Conservation (phyloP, 163 green algal genomes). For the Scenedesmus sp. region DNA sequence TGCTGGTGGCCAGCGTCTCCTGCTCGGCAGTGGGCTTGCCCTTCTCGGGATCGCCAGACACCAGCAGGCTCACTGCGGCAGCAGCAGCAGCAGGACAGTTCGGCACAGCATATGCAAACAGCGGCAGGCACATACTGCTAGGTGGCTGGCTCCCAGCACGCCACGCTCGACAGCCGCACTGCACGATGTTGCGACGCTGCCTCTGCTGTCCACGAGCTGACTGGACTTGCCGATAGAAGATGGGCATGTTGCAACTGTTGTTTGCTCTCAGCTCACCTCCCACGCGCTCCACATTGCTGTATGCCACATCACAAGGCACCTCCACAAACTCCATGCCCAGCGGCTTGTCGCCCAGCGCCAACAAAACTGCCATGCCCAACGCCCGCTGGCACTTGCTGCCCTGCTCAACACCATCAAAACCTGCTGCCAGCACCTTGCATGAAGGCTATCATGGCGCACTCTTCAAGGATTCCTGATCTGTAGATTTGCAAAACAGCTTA, state of each 20-base stretch:
- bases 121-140: not conserved
- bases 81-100: not conserved
- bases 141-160: not conserved
- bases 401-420: no score
- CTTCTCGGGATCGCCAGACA: slow-evolving; percentile 57
- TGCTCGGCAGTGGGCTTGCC: slow-evolving; percentile 70
- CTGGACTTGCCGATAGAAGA: not conserved
- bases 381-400: no score
- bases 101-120: not conserved
- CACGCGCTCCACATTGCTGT: slow-evolving; percentile 87
- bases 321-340: slow-evolving; percentile 94
- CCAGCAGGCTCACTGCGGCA: slow-evolving; percentile 80
- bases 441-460: no score
- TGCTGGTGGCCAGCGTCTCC: slow-evolving; percentile 80
- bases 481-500: no score
- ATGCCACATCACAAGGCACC: slow-evolving; percentile 83
- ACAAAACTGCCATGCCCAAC: no score
- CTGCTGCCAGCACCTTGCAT: no score
- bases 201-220: not conserved
- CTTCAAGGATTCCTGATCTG: no score
- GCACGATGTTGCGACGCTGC: not conserved
- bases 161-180: not conserved
- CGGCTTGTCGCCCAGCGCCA: slow-evolving; percentile 75
- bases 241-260: not conserved
- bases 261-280: slow-evolving; percentile 71